Evolutionary conservation across 176 grass and related monocot genomes (phyloP), one percentile per base, ranked within the genome.

Genomic region (Lolium rigidum): DNA sequence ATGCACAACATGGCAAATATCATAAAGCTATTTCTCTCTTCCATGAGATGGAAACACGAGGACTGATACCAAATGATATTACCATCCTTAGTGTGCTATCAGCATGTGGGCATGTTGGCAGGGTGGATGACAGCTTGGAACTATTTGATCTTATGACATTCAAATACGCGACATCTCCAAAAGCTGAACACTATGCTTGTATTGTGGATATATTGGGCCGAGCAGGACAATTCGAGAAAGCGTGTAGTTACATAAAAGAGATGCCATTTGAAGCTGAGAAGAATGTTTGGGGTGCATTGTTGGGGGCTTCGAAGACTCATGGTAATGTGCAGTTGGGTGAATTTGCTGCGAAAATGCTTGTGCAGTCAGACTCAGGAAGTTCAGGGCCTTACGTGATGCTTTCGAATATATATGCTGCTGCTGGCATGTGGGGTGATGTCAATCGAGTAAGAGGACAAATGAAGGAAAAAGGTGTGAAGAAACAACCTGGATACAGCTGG

Each of bases 401-500:
- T 83, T 98, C 93, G 52, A 94, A 98, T 66, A 95, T 98, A 80
- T 95, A 95, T 82, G 96, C 96, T 83, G 90, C 91, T 67, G 86
- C 84, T 84, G 88, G 93, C 60, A 98, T 88, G 90, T 98, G 96
- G 96, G 72, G 66, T 65, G 88, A 95, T 84, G 93, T 98, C 46
- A 92, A 86, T 79, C 78, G 81, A 90, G 56, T 95, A 54, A 94
- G 96, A 88, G 81, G 82, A 41, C 88, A 89, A 77, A 95, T 94
- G 96, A 98, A 90, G 73, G 88, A 91, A 80, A 90, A 89, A 86
- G 94, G 94, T 51, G 90, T 95, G 26, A 94, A 95, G 84, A 98
- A 98, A 90, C 89, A 89, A 72, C 97, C 96, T 71, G 97, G 97
- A 68, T 90, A 89, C 85, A 95, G 93, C 84, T 98, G 95, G 95